These are phyloP conservation scores for Pleurostoma richardsiae DNA, from an alignment of 2,329 filamentous ascomycete genomes.

Conservation along the genomic window DNA sequence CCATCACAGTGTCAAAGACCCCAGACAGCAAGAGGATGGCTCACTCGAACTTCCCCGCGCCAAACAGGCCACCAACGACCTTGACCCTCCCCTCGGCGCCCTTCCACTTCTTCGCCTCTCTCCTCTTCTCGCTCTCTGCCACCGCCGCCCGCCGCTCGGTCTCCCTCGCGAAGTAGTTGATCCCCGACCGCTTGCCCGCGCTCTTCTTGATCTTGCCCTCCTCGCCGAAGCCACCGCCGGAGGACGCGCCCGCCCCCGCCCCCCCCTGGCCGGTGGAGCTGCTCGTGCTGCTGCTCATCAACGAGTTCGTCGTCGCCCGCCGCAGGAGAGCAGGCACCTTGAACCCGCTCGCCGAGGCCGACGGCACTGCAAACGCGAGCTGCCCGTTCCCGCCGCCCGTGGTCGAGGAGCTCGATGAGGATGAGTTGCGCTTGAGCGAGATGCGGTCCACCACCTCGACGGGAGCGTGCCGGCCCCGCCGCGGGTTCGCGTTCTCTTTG, in stretches of 20 bases:
- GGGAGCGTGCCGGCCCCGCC: slow-evolving; percentile 27
- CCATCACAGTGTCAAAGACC: no score
- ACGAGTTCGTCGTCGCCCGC: slow-evolving; percentile 65
- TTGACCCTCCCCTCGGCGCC: slow-evolving; percentile 52
- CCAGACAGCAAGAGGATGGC: no score
- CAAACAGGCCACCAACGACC: slow-evolving; percentile 54
- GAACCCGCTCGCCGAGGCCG: slow-evolving; percentile 42
- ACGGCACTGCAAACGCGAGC: slow-evolving; percentile 50
- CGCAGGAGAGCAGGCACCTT: slow-evolving; percentile 67
- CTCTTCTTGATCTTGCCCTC: slow-evolving; percentile 54
- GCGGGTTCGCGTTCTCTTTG: slow-evolving; percentile 45
- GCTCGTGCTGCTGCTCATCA: slow-evolving; percentile 19
- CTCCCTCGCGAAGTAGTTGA: slow-evolving; percentile 57
- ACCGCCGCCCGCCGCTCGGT: slow-evolving; percentile 50
- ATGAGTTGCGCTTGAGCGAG: slow-evolving; percentile 53
- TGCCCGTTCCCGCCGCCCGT: slow-evolving; percentile 27
- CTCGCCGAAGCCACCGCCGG: slow-evolving; percentile 19
- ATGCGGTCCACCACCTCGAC: slow-evolving; percentile 67
- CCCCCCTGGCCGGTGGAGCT: slow-evolving; percentile 1
- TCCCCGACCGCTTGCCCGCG: slow-evolving; percentile 54
- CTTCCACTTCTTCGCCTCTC: slow-evolving; percentile 53
- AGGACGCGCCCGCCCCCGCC: background rate
- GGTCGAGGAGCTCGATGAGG: slow-evolving; percentile 22
- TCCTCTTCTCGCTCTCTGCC: slow-evolving; percentile 50
- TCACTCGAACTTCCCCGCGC: slow-evolving; percentile 48